Conservation (phyloP, 192 early-diverging fungal genomes). For the Coemansia sp. region DNA sequence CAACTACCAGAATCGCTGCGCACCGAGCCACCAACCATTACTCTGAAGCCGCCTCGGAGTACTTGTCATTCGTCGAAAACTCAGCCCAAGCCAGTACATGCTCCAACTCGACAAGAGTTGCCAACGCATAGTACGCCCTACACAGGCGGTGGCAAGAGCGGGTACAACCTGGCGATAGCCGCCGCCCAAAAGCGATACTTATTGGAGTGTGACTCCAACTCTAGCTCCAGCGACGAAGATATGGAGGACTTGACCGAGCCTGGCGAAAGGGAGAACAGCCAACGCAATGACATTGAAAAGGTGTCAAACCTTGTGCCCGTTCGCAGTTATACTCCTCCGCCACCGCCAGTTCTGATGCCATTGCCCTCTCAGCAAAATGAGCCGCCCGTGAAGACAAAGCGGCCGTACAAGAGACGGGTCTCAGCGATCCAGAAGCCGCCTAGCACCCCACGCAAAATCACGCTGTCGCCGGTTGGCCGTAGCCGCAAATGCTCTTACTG, state of each 20-base stretch:
- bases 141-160: constrained; percentile 28
- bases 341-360: neutral
- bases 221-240: neutral
- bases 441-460: neutral
- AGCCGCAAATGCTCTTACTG: constrained; percentile 66
- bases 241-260: neutral
- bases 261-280: neutral
- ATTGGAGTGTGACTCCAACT: neutral
- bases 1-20: neutral
- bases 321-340: neutral
- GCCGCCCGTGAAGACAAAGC: constrained; percentile 2
- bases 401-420: neutral
- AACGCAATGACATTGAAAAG: neutral
- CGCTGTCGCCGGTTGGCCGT: neutral
- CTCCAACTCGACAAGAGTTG: neutral
- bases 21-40: neutral
- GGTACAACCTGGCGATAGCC: constrained; percentile 26
- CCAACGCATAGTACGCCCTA: neutral
- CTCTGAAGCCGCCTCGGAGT: neutral
- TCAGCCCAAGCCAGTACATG: neutral
- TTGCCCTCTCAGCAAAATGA: neutral
- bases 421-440: neutral
- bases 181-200: constrained; percentile 9
- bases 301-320: neutral
- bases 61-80: neutral